Conservation (phyloP, 352 stramenopile species). For the Halophytophthora polymorphica region DNA sequence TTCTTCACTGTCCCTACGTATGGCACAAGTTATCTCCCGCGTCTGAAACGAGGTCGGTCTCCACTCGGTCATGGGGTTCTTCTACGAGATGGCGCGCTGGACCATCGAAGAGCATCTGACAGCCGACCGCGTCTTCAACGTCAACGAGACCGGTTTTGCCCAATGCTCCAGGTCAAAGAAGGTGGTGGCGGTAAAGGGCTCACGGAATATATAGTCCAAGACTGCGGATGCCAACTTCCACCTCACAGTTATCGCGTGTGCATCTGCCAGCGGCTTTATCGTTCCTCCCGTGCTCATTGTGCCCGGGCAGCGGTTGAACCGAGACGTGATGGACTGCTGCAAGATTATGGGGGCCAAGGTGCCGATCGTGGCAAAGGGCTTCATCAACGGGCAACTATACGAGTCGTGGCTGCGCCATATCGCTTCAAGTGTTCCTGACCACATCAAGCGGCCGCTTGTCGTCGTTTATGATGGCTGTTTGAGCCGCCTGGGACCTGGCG, state of each 20-base stretch:
- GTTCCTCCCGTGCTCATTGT: neutral
- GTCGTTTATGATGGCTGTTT: conserved; percentile 4
- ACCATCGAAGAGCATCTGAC: conserved; percentile 2
- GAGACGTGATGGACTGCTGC: conserved; percentile 4
- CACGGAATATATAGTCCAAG: conserved; percentile 7
- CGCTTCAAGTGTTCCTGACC: neutral
- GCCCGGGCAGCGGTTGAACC: conserved; percentile 1
- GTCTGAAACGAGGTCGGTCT: neutral
- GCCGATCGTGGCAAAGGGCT: neutral
- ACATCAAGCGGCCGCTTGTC: conserved; percentile 1
- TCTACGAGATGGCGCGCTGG: neutral
- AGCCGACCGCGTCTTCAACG: conserved; percentile 7
- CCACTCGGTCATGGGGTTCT: neutral
- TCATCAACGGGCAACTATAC: conserved; percentile 3
- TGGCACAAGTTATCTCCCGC: conserved; percentile 1
- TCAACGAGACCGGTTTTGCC: conserved; percentile 9
- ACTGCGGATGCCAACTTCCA: conserved; percentile 4
- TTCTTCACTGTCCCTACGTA: conserved; percentile 1
- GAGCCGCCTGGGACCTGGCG: neutral
- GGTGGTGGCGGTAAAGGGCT: conserved; percentile 7
- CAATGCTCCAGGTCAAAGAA: neutral
- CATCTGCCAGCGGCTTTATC: conserved; percentile 1
- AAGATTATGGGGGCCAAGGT: neutral
- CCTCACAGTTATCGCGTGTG: conserved; percentile 7
- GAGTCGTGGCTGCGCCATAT: conserved; percentile 8